These are phyloP conservation scores for Zymoseptoria tritici DNA, from an alignment of 2,329 filamentous ascomycete species.

Conservation along the genomic window DNA sequence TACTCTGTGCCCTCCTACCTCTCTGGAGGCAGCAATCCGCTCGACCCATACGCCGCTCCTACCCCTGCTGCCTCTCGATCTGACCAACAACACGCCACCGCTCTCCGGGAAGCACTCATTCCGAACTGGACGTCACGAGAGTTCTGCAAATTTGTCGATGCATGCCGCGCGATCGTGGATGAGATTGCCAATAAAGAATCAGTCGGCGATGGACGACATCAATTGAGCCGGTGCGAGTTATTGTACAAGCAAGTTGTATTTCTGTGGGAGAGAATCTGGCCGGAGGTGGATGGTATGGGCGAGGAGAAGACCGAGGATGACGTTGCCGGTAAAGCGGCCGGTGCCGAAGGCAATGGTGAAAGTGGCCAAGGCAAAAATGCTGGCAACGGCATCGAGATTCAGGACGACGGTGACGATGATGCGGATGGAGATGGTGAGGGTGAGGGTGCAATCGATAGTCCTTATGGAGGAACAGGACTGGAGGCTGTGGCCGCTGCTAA, in stretches of 20 bases:
- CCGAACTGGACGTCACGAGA: constrained; percentile 46
- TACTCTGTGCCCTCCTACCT: constrained; percentile 29
- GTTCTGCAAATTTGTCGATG: constrained; percentile 44
- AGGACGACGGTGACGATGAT: constrained; percentile 14
- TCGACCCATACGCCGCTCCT: constrained; percentile 5
- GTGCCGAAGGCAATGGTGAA: constrained; percentile 9
- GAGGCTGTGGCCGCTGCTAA: constrained; percentile 19
- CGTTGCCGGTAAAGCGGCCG: constrained; percentile 2
- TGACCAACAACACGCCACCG: constrained; percentile 40
- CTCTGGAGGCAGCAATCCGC: constrained; percentile 10
- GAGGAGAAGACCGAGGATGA: constrained; percentile 34
- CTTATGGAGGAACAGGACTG: constrained; percentile 17
- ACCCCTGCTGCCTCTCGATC: constrained; percentile 8
- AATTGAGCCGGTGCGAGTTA: constrained; percentile 41
- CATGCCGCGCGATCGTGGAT: constrained; percentile 42
- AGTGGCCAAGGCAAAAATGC: constrained; percentile 1
- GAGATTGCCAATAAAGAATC: constrained; percentile 43
- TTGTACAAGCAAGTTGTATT: constrained; percentile 43
- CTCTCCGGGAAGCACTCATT: constrained; percentile 44
- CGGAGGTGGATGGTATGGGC: constrained; percentile 43
- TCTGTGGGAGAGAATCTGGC: constrained; percentile 44
- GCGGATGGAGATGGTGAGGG: constrained; percentile 7
- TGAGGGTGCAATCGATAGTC: constrained; percentile 5
- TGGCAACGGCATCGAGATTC: constrained; percentile 12
- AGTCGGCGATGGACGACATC: constrained; percentile 40